phyloP scores from a whole-genome alignment of 2,329 filamentous ascomycete species.

The Graphiopsis chlorocephala region DNA sequence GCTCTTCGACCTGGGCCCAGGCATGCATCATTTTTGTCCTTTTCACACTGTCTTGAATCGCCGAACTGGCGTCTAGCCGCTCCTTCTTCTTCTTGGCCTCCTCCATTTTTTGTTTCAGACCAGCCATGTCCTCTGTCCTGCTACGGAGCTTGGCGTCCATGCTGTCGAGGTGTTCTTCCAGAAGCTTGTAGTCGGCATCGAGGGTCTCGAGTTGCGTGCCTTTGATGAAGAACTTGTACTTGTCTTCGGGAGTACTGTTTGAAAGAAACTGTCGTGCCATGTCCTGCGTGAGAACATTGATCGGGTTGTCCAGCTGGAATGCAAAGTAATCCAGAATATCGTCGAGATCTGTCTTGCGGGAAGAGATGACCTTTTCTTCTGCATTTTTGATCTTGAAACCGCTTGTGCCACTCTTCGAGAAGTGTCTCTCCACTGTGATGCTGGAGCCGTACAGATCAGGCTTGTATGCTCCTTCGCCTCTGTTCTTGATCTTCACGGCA shows the following conservation, averaged over 20 bases:
- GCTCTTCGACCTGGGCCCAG: slow-evolving; percentile 83
- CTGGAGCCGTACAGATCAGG: slow-evolving; percentile 76
- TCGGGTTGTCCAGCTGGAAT: slow-evolving; percentile 91
- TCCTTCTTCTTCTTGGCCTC: slow-evolving; percentile 64
- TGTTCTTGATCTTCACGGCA: slow-evolving; percentile 85
- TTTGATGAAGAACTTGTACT: slow-evolving; percentile 95
- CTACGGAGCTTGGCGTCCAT: slow-evolving; percentile 63
- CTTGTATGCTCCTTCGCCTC: slow-evolving; percentile 79
- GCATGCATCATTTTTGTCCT: slow-evolving; percentile 65
- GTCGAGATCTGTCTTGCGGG: slow-evolving; percentile 81
- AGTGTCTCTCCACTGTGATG: slow-evolving; percentile 89
- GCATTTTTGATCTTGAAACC: slow-evolving; percentile 84
- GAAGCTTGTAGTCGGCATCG: slow-evolving; percentile 83
- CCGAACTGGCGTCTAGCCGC: slow-evolving; percentile 63
- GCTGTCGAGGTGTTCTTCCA: slow-evolving; percentile 74
- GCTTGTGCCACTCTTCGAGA: slow-evolving; percentile 69
- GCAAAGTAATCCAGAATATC: slow-evolving; percentile 92
- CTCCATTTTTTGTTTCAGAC: slow-evolving; percentile 57
- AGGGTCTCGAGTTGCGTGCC: slow-evolving; percentile 91
- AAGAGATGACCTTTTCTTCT: slow-evolving; percentile 69
- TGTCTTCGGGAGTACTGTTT: slow-evolving; percentile 73
- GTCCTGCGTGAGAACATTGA: slow-evolving; percentile 94
- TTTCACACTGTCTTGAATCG: slow-evolving; percentile 60
- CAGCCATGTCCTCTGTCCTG: slow-evolving; percentile 61
- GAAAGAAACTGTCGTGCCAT: slow-evolving; percentile 92